phyloP scores from a whole-genome alignment of 108 stramenopile genomes.

The Asterionellopsis glacialis region DNA sequence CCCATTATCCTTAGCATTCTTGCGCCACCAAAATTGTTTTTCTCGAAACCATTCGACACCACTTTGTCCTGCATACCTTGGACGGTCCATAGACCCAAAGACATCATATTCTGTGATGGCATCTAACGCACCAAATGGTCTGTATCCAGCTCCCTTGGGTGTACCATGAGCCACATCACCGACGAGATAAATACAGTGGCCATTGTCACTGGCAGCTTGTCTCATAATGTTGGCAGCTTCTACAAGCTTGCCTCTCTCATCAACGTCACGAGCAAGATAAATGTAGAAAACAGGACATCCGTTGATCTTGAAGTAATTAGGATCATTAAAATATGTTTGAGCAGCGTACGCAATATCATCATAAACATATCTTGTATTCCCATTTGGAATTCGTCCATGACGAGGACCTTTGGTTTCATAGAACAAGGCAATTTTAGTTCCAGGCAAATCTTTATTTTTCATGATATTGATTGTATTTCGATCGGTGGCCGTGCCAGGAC shows the following conservation, averaged over 20 bases:
- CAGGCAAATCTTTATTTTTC: constrained; percentile 4
- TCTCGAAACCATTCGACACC: constrained; percentile 14
- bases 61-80: constrained; percentile 13
- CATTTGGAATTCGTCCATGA: too few relatives aligned
- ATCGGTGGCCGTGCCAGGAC: constrained; percentile 18
- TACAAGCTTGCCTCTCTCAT: constrained; percentile 11
- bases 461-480: constrained; percentile 15
- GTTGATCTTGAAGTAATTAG: constrained; percentile 28
- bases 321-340: constrained; percentile 25
- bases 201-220: constrained; percentile 7
- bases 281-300: constrained; percentile 31
- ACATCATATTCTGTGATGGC: constrained; percentile 39
- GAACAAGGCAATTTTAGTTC: constrained; percentile 13
- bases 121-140: constrained; percentile 17
- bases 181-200: constrained; percentile 13
- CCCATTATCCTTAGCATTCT: not conserved
- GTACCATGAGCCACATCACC: constrained; percentile 23
- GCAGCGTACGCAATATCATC: constrained; percentile 23
- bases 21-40: not conserved
- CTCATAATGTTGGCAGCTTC: constrained; percentile 17
- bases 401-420: constrained; percentile 8
- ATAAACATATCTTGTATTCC: not conserved
- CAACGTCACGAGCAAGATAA: constrained; percentile 21
- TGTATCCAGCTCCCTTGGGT: constrained; percentile 3
- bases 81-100: constrained; percentile 23